Evolutionary conservation across 2,329 filamentous ascomycete species (phyloP).

Genomic region (Colletotrichum sublineola): DNA sequence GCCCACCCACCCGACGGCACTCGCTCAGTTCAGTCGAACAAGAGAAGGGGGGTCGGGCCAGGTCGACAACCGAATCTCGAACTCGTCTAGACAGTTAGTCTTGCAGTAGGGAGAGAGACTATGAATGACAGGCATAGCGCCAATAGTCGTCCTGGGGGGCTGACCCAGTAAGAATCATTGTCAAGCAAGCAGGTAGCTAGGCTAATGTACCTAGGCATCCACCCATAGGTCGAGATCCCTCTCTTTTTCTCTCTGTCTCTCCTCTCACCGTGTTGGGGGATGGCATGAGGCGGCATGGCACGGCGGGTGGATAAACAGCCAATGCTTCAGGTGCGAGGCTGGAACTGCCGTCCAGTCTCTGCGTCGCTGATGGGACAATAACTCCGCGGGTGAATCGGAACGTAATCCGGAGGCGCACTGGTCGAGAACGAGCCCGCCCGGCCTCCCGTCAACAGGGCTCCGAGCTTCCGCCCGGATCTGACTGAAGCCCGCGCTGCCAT

Average conservation of each 20-base stretch:
- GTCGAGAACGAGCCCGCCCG: background rate
- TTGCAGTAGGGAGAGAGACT: conserved; percentile 17
- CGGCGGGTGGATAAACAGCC: conserved; percentile 12
- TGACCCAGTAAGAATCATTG: background rate
- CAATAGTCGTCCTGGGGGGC: conserved; percentile 7
- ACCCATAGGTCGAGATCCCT: conserved; percentile 18
- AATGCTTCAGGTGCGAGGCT: conserved; percentile 29
- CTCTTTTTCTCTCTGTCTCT: background rate
- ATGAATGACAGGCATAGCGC: conserved; percentile 9
- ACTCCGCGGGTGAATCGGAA: conserved; percentile 26
- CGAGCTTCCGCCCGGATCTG: conserved; percentile 12
- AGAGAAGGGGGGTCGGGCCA: background rate
- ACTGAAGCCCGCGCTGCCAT: conserved; percentile 1
- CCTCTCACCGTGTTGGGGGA: background rate
- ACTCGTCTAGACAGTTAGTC: conserved; percentile 29
- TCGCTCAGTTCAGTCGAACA: conserved; percentile 10
- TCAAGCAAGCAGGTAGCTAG: conserved; percentile 1
- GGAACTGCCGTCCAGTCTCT: background rate
- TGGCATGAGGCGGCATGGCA: conserved; percentile 10
- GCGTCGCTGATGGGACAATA: conserved; percentile 8
- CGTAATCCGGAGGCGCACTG: conserved; percentile 23
- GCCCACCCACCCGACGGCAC: conserved; percentile 21
- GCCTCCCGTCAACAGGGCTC: conserved; percentile 7
- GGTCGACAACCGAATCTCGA: conserved; percentile 22
- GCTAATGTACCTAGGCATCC: background rate